phyloP scores from a whole-genome alignment of 2,329 filamentous ascomycete species.

The Alternaria conjuncta region DNA sequence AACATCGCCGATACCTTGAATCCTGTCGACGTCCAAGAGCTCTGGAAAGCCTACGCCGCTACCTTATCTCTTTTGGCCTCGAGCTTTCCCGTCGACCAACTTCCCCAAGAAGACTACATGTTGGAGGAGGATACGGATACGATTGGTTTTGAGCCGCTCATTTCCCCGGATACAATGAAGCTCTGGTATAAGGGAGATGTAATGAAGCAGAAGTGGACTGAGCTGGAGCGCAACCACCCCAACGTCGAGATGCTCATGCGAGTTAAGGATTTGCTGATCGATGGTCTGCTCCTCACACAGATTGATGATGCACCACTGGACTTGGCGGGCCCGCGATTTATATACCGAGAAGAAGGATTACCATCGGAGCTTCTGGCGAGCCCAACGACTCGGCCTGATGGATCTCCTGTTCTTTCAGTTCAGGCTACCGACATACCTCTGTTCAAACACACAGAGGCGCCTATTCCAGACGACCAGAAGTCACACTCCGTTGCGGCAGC shows the following conservation, averaged over 20 bases:
- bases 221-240: slow-evolving; percentile 61
- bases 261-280: slow-evolving; percentile 67
- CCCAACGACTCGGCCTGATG: slow-evolving; percentile 48
- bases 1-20: slow-evolving; percentile 61
- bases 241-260: slow-evolving; percentile 72
- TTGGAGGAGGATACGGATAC: slow-evolving; percentile 72
- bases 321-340: slow-evolving; percentile 58
- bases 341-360: slow-evolving; percentile 61
- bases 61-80: slow-evolving; percentile 65
- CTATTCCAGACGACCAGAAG: slow-evolving; percentile 45
- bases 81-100: slow-evolving; percentile 63
- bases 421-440: slow-evolving; percentile 49
- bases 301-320: slow-evolving; percentile 57
- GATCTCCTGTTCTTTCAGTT: slow-evolving; percentile 47
- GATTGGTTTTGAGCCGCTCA: slow-evolving; percentile 68
- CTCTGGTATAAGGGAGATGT: slow-evolving; percentile 59
- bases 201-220: slow-evolving; percentile 61
- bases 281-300: slow-evolving; percentile 65
- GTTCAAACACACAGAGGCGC: slow-evolving; percentile 29
- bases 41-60: slow-evolving; percentile 71
- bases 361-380: slow-evolving; percentile 59
- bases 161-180: slow-evolving; percentile 56
- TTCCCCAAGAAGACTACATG: slow-evolving; percentile 66
- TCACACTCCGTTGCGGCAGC: slow-evolving; percentile 42
- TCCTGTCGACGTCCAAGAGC: slow-evolving; percentile 63